A percentile compares a stretch with the other conserved stretches of the same genome.
These are phyloP conservation scores for Flaveria linearis DNA, from an alignment of 129 eudicot species.

Conservation along the genomic window DNA sequence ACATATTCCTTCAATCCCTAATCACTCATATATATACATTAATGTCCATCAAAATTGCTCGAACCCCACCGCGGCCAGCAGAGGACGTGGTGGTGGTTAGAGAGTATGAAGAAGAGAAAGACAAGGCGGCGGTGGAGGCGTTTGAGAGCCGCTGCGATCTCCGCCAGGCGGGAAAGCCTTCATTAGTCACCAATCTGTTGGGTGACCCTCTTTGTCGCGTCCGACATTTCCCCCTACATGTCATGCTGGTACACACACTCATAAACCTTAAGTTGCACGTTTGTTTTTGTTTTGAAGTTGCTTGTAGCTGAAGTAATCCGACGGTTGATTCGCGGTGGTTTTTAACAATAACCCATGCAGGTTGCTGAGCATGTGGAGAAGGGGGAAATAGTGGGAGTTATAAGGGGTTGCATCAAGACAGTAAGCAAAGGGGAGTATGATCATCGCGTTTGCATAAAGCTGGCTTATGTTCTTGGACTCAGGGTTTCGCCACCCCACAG, in stretches of 20 bases:
- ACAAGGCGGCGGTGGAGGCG: conserved; percentile 2
- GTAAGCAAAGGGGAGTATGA: conserved; percentile 45
- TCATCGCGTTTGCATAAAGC: conserved; percentile 38
- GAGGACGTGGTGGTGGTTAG: not conserved
- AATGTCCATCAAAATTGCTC: not conserved
- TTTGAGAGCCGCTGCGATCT: not conserved
- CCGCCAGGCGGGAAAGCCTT: conserved; percentile 1
- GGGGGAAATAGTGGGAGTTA: conserved; percentile 59
- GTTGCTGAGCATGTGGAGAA: conserved; percentile 55
- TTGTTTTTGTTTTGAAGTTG: not conserved
- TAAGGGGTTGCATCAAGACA: conserved; percentile 60
- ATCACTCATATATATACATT: not conserved
- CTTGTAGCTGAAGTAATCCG: not conserved
- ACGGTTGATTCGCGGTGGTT: not conserved
- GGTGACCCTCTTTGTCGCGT: conserved; percentile 16
- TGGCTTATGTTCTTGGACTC: conserved; percentile 69
- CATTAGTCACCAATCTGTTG: conserved; percentile 4
- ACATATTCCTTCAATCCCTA: not conserved
- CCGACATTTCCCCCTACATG: conserved; percentile 10
- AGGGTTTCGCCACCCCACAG: conserved; percentile 62
- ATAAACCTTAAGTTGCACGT: not conserved
- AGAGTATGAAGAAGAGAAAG: not conserved
- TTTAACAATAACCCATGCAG: conserved; percentile 18
- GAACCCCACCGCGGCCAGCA: not conserved
- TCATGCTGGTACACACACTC: not conserved